Evolutionary conservation across 768 basidiomycete genomes (phyloP), one percentile per base, ranked within the genome.

Genomic region (Nevesoporus exiguus): DNA sequence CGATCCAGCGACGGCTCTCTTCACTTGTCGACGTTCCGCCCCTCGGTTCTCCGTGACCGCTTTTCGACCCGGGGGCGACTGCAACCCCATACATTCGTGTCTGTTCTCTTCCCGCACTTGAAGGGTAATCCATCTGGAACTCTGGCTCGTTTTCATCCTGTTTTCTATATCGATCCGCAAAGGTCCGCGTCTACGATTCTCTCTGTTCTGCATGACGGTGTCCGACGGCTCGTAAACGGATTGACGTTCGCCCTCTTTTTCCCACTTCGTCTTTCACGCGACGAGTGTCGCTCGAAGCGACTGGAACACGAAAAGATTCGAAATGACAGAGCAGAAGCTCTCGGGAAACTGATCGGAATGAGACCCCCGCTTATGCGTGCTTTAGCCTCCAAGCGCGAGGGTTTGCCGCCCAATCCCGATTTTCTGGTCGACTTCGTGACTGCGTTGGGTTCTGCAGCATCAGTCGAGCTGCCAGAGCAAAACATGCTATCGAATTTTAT

Each of bases 41-140:
- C 79, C 0, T 69, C 76, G 15, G 77, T 80, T 21, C 58, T 88
- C 7, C 72, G 74, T 42, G 72, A 67, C 48, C 68, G 83, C 13
- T 80, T 84, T 51, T 76, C 79, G 15, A 70, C 76, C n/a, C 66
- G 57, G 3, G 71, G 72, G 40, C 70, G 74, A 36, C 68, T 80
- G 43, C 83, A 75, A 19, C 80, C 76, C 17, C 76, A 75, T 36
- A 67, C 75, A n/a, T 69, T 89, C 34, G 74, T 80, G 24, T 74
- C 78, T 17, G 76, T 83, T 1, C 71, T 88, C 48, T 90, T 90
- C 66, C 89, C 88, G 15, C 85, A 90, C 65, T 73, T 86, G 24
- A 66, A 67, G 48, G 57, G 64, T 41, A 62, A 69, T 42, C 67
- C 69, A 14, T 67, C 63, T 46, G 62, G 62, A 57, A 66, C 54